Evolutionary conservation across 768 basidiomycete species (phyloP).

Genomic region (Scleroderma citrinum): DNA sequence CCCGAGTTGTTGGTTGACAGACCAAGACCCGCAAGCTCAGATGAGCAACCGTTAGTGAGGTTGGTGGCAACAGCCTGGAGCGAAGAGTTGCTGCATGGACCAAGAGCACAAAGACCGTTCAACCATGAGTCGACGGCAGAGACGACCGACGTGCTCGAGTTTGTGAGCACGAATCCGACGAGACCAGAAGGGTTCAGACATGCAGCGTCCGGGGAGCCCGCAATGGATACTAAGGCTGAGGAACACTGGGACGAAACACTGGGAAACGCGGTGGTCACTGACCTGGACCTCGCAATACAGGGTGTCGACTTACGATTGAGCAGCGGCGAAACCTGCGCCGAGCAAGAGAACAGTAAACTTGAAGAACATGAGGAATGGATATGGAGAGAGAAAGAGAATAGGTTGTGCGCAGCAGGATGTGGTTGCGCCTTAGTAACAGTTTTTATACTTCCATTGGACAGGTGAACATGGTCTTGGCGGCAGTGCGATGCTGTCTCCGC

Average conservation of each 20-base stretch:
- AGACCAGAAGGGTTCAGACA: constrained; percentile 38
- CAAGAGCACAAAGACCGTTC: constrained; percentile 44
- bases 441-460: no score
- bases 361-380: constrained; percentile 20
- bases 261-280: constrained; percentile 9
- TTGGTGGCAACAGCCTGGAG: constrained; percentile 50
- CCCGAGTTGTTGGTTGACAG: constrained; percentile 11
- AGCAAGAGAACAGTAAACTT: constrained; percentile 21
- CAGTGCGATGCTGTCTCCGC: no score
- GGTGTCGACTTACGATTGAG: constrained; percentile 36
- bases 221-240: constrained; percentile 39
- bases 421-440: no score
- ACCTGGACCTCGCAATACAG: background rate
- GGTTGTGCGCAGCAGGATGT: background rate
- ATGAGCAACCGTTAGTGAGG: constrained; percentile 45
- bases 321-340: constrained; percentile 33
- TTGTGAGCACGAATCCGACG: constrained; percentile 20
- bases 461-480: no score
- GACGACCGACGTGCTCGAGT: constrained; percentile 30
- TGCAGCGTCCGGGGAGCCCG: constrained; percentile 28
- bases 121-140: constrained; percentile 56
- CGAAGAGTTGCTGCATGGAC: constrained; percentile 54
- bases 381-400: background rate
- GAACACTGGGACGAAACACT: constrained; percentile 47
- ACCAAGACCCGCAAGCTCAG: constrained; percentile 30